These are phyloP conservation scores for Nannizzia gypsea DNA, from an alignment of 2,329 filamentous ascomycete species.

Conservation along the genomic window DNA sequence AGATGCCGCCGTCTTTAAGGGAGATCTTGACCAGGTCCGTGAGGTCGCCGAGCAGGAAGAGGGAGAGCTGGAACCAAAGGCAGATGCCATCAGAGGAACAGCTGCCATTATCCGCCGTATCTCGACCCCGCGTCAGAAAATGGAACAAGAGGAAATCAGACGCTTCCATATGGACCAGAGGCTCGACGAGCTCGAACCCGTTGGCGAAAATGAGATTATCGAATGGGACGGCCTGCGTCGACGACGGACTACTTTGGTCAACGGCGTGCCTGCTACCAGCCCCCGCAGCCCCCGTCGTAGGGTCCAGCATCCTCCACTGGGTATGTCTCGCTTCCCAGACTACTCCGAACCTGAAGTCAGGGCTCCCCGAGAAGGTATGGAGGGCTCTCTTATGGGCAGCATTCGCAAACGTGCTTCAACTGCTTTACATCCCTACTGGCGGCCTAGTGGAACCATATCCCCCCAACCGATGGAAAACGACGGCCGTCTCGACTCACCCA, in stretches of 20 bases:
- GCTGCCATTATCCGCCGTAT: constrained; percentile 78
- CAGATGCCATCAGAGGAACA: constrained; percentile 84
- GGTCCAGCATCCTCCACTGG: constrained; percentile 61
- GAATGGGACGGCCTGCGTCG: constrained; percentile 89
- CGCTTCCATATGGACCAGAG: constrained; percentile 68
- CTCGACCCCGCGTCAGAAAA: constrained; percentile 61
- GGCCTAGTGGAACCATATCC: neutral
- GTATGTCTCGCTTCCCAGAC: constrained; percentile 73
- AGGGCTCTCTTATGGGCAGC: constrained; percentile 27
- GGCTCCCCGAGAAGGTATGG: constrained; percentile 22
- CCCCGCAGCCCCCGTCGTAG: constrained; percentile 30
- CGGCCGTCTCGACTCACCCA: constrained; percentile 2
- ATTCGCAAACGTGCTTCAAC: constrained; percentile 30
- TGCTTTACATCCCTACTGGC: constrained; percentile 27
- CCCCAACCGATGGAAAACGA: constrained; percentile 16
- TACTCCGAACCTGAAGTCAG: constrained; percentile 44
- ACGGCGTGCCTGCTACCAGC: constrained; percentile 32
- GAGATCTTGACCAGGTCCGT: constrained; percentile 86
- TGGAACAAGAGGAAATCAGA: constrained; percentile 67
- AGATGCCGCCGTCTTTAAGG: constrained; percentile 80
- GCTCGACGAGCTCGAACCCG: constrained; percentile 57
- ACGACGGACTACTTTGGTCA: constrained; percentile 48
- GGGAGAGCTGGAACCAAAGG: constrained; percentile 90
- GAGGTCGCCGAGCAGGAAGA: constrained; percentile 93
- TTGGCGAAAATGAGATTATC: constrained; percentile 65